phyloP scores from a whole-genome alignment of 495 filamentous ascomycete genomes.

The Hypoxylon rickii region DNA sequence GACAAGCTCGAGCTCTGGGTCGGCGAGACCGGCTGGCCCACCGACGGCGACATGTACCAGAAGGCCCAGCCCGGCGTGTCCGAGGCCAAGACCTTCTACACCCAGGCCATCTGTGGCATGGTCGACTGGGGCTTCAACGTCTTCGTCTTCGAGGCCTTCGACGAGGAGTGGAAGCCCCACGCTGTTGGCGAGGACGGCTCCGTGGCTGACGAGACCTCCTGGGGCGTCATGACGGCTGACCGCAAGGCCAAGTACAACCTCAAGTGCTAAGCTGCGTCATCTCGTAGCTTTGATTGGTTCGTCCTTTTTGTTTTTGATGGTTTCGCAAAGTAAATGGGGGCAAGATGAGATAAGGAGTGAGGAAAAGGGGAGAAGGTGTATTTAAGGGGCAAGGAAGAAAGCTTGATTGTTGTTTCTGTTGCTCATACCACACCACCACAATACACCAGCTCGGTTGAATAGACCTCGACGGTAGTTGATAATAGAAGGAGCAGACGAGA shows the following conservation, averaged over 20 bases:
- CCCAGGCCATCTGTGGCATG: slow-evolving; percentile 70
- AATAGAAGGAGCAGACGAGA: too few species aligned
- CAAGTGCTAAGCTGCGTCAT: slow-evolving; percentile 50
- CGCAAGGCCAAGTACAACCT: slow-evolving; percentile 67
- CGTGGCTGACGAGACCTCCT: slow-evolving; percentile 72
- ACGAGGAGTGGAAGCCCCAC: slow-evolving; percentile 78
- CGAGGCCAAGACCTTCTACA: slow-evolving; percentile 67
- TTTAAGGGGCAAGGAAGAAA: background rate
- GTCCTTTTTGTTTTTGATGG: background rate
- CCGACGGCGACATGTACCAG: slow-evolving; percentile 67
- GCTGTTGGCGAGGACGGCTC: slow-evolving; percentile 70
- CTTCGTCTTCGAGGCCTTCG: slow-evolving; percentile 85
- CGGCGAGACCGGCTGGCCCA: slow-evolving; percentile 70
- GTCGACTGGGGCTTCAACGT: slow-evolving; percentile 74
- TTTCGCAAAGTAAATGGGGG: background rate
- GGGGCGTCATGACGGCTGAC: slow-evolving; percentile 72
- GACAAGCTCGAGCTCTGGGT: slow-evolving; percentile 69
- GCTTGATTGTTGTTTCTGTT: background rate
- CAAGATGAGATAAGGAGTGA: background rate
- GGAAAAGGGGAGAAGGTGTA: background rate
- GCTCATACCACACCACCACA: background rate
- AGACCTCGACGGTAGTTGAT: background rate
- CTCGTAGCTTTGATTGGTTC: background rate
- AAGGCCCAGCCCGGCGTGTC: slow-evolving; percentile 63
- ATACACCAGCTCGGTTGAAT: background rate